phyloP scores from a whole-genome alignment of 164 flowering plant species.

The Malania oleifera region DNA sequence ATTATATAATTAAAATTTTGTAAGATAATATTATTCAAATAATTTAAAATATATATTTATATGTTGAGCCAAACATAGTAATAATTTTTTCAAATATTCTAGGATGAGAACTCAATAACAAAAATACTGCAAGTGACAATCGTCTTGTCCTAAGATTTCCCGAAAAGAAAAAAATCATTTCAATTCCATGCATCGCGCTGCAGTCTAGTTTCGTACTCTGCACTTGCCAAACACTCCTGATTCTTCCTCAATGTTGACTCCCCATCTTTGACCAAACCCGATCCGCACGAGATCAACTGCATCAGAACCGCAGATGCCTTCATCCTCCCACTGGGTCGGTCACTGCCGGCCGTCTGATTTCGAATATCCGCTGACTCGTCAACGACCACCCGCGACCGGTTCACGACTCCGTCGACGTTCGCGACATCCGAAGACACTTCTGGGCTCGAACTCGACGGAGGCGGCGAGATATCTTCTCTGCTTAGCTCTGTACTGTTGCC shows the following conservation, averaged over 20 bases:
- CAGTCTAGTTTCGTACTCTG: background rate
- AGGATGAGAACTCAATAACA: too few species aligned
- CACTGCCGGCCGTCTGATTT: constrained; percentile 24
- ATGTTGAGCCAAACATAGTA: too few species aligned
- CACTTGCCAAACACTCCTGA: background rate
- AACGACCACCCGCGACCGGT: background rate
- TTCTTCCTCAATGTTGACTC: background rate
- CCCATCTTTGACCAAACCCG: constrained; percentile 11
- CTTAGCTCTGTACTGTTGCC: constrained; percentile 12
- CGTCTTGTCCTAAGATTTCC: too few species aligned
- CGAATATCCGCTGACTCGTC: constrained; percentile 7
- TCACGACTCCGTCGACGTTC: background rate
- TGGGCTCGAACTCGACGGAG: constrained; percentile 16
- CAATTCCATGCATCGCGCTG: constrained; percentile 1
- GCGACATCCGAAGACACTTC: constrained; percentile 7
- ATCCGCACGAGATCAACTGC: constrained; percentile 37
- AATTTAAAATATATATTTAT: too few species aligned
- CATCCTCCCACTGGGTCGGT: constrained; percentile 25
- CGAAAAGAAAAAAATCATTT: too few species aligned
- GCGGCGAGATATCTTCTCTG: constrained; percentile 20
- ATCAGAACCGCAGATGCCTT: constrained; percentile 29
- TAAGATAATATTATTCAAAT: too few species aligned
- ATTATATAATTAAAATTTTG: too few species aligned
- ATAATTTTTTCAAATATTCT: too few species aligned
- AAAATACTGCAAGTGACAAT: too few species aligned